Evolutionary conservation across 148 eudicot species (phyloP).

Genomic region (Heliosperma pusillum): DNA sequence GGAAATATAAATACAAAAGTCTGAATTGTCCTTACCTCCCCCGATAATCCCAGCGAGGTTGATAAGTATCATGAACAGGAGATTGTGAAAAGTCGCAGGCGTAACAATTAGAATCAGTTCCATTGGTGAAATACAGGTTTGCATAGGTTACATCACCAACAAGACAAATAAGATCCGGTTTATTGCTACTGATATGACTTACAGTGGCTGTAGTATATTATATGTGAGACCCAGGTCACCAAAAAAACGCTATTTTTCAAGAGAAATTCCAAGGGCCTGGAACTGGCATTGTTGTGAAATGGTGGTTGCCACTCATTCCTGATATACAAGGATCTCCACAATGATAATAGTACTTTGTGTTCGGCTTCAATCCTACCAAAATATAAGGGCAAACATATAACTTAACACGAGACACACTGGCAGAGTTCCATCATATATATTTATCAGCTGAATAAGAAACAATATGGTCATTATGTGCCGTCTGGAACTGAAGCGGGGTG

Average conservation of each 20-base stretch:
- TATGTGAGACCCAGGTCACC: constrained; percentile 93
- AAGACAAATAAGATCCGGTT: no score
- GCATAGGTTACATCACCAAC: not conserved
- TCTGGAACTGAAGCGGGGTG: no score
- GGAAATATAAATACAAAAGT: not conserved
- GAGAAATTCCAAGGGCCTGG: constrained; percentile 63
- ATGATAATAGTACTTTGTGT: constrained; percentile 58
- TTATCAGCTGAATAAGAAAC: no score
- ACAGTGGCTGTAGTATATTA: constrained; percentile 72
- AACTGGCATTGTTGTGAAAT: constrained; percentile 79
- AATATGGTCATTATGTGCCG: no score
- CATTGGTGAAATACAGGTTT: constrained; percentile 12
- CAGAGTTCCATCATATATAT: no score
- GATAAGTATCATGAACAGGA: constrained; percentile 94
- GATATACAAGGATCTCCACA: constrained; percentile 82
- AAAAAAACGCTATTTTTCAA: constrained; percentile 55
- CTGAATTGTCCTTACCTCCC: constrained; percentile 79
- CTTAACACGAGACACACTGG: no score
- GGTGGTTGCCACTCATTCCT: constrained; percentile 51
- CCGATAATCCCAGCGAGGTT: constrained; percentile 99
- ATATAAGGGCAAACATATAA: no score
- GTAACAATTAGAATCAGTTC: not conserved
- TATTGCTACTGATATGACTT: constrained; percentile 44
- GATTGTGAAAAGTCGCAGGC: constrained; percentile 48
- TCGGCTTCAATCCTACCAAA: constrained; percentile 58